A percentile compares a stretch with the other conserved stretches of the same genome.
Conservation (phyloP, 768 basidiomycete genomes). For the Rubroboletus satanas region DNA sequence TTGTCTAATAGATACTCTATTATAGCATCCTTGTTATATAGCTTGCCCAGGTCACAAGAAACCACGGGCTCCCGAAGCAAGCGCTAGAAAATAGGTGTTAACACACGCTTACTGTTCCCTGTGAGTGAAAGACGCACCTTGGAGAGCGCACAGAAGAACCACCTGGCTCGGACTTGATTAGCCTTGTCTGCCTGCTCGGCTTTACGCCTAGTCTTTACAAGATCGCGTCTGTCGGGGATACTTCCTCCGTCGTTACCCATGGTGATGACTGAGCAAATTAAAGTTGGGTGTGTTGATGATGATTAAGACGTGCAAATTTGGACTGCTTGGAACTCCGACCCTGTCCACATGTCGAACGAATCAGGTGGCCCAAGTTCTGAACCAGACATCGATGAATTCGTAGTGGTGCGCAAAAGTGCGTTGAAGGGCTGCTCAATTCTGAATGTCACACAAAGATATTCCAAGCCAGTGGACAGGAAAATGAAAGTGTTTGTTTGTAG, state of each 20-base stretch:
- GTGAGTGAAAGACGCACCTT: slow-evolving; percentile 53
- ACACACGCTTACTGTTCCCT: not conserved
- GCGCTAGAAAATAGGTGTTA: slow-evolving; percentile 43
- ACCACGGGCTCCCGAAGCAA: slow-evolving; percentile 89
- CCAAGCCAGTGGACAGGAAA: not conserved
- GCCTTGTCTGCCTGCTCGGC: slow-evolving; percentile 89
- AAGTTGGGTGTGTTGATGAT: not conserved
- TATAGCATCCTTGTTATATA: slow-evolving; percentile 95
- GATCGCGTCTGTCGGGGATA: slow-evolving; percentile 78
- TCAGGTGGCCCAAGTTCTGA: not conserved
- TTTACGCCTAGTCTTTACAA: slow-evolving; percentile 72
- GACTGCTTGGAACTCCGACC: slow-evolving; percentile 3
- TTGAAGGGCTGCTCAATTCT: no score
- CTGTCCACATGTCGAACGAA: not conserved
- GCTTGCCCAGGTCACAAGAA: slow-evolving; percentile 85
- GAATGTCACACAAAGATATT: no score
- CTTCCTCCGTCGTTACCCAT: slow-evolving; percentile 92
- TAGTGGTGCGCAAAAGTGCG: not conserved
- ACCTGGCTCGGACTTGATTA: slow-evolving; percentile 80
- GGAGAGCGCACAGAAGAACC: slow-evolving; percentile 93
- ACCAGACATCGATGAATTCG: no score
- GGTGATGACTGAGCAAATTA: slow-evolving; percentile 10
- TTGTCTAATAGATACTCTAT: slow-evolving; percentile 87
- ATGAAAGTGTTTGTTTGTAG: slow-evolving; percentile 17
- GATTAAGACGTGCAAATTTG: slow-evolving; percentile 2